phyloP scores from a whole-genome alignment of 306 rosid genomes.

The Cucurbita maxima region DNA sequence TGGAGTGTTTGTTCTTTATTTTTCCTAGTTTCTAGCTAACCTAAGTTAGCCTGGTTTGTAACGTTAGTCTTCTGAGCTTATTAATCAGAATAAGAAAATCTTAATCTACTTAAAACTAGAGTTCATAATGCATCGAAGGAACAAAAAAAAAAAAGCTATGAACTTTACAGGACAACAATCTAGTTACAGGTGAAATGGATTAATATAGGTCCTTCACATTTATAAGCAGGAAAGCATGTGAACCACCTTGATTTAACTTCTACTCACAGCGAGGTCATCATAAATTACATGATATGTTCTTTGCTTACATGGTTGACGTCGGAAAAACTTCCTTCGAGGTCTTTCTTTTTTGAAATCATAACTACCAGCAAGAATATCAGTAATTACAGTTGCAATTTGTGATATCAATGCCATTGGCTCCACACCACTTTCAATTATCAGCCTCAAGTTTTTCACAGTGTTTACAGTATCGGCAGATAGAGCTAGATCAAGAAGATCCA shows the following conservation, averaged over 20 bases:
- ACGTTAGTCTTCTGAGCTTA: too few relatives aligned
- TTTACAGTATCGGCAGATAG: constrained; percentile 92
- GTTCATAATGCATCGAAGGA: neutral
- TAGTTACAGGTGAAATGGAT: neutral
- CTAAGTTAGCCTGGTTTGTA: too few relatives aligned
- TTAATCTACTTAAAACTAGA: too few relatives aligned
- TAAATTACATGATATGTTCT: neutral
- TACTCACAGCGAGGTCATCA: neutral
- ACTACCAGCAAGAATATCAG: constrained; percentile 93
- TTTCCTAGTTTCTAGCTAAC: too few relatives aligned
- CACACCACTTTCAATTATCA: constrained; percentile 90
- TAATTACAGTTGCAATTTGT: constrained; percentile 91
- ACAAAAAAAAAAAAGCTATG: neutral
- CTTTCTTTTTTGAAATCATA: constrained; percentile 60
- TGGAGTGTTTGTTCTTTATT: too few relatives aligned
- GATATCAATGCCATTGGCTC: constrained; percentile 94
- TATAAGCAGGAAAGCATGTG: neutral
- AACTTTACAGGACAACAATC: neutral
- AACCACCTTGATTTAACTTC: neutral
- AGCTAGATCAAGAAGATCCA: constrained; percentile 95
- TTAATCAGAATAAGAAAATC: too few relatives aligned
- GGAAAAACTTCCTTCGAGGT: constrained; percentile 76
- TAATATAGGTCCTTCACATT: neutral
- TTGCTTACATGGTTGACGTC: constrained; percentile 67
- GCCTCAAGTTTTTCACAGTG: constrained; percentile 84